Evolutionary conservation across 2,329 filamentous ascomycete species (phyloP), one percentile per base, ranked within the genome.

Genomic region (Xylariales sp.): DNA sequence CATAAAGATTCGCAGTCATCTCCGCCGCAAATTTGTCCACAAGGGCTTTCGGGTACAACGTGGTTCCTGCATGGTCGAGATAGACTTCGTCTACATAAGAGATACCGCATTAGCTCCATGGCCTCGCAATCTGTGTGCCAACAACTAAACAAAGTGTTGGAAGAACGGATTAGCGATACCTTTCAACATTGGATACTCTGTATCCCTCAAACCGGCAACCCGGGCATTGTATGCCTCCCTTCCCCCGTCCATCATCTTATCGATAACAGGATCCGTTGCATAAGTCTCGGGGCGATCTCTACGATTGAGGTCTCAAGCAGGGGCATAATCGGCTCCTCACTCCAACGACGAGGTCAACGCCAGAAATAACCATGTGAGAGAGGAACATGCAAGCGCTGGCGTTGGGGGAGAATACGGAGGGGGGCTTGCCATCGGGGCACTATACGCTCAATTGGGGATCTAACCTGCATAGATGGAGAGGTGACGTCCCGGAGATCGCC

Each of bases 21-120:
- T 93, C 86, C n/a, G 66, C 60, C 7, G 87, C 79, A 62, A 95
- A 95, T 17, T 67, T 70, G 47, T 91, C 84, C 60, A 97, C 81
- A 17, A 93, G 64, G 20, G 86, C 89, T 59, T 85, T 91, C 29
- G 88, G 71, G 55, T 85, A 88, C 1, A 85, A 69, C 0, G 90
- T 91, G n/a, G 88, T 87, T n/a, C 89, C 91, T 0, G 89, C 89
- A 83, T 97, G 90, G 52, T 97, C 91, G 40, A 97, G 81, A 59
- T 96, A 97, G 32, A 82, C 72, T 8, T 78, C 79, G 37, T 76
- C 87, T 91, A 27, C 24, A 11, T 11, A 23, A n/a, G n/a, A n/a
- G n/a, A n/a, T n/a, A n/a, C n/a, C n/a, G n/a, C n/a, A n/a, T n/a
- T n/a, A n/a, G n/a, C n/a, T n/a, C n/a, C n/a, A n/a, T n/a, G n/a